Conservation (phyloP, 257 asterid genomes). For the Solanum pinnatisectum region DNA sequence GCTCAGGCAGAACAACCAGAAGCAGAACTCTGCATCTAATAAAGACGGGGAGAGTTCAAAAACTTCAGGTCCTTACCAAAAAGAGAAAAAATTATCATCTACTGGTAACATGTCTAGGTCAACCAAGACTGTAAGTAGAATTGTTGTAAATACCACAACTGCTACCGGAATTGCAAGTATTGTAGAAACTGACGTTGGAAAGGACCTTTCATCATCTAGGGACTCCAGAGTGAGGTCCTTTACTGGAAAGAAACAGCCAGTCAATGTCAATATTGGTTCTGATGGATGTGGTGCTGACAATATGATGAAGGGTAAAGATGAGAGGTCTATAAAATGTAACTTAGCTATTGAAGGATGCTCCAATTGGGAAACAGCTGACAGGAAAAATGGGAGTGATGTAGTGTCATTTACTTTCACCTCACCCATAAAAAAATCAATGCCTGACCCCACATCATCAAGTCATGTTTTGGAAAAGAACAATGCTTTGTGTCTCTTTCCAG, state of each 20-base stretch:
- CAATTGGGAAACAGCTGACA: conserved; percentile 53
- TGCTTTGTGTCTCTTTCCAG: conserved; percentile 20
- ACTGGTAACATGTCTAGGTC: conserved; percentile 27
- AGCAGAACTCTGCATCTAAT: conserved; percentile 57
- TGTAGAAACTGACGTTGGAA: conserved; percentile 46
- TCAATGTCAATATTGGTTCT: conserved; percentile 20
- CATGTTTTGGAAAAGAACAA: conserved; percentile 23
- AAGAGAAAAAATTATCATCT: conserved; percentile 40
- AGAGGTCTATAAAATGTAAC: conserved; percentile 42
- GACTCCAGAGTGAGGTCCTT: conserved; percentile 22
- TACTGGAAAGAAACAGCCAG: conserved; percentile 33
- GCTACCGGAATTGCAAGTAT: conserved; percentile 45
- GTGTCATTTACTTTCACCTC: conserved; percentile 96
- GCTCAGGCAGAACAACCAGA: conserved; percentile 78
- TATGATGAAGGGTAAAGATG: conserved; percentile 21
- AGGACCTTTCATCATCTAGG: conserved; percentile 38
- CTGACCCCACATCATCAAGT: conserved; percentile 30
- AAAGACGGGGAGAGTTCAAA: conserved; percentile 32
- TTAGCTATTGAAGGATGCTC: conserved; percentile 38
- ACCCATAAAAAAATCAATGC: conserved; percentile 64
- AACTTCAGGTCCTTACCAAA: conserved; percentile 28
- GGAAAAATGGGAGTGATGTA: conserved; percentile 56
- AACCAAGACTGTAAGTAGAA: conserved; percentile 47
- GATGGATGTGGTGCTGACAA: conserved; percentile 24
- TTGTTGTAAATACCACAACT: conserved; percentile 38